Evolutionary conservation across 495 filamentous ascomycete genomes (phyloP), one percentile per base, ranked within the genome.

Genomic region (Venustampulla echinocandica): DNA sequence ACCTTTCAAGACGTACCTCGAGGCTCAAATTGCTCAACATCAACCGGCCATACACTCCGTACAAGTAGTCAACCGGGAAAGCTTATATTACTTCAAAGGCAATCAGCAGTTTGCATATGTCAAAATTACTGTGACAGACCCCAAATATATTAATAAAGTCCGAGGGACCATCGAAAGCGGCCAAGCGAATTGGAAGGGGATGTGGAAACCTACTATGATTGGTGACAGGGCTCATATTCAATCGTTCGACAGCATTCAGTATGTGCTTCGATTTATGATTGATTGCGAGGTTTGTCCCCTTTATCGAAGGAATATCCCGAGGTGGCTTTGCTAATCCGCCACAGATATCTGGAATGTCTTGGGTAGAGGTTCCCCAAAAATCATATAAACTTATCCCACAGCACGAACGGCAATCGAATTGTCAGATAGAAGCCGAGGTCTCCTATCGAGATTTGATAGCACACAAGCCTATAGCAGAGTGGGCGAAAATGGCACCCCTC

Each of bases 401-500:
- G 2, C 49, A 64, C 38, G 72, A 86, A 39, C 74, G 77, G 42
- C 79, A 90, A 21, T 96, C 90, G 13, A 95, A 84, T 54, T 97
- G 92, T 56, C 92, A 99, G 62, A 90, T 99, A 47, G 92, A 99
- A 61, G 92, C 93, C 19, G 67, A 75, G 28, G 73, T 92, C 15
- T 80, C 84, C 64, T 96, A 89, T 55, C 68, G 65, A 46, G 80
- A 96, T 57, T 66, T 99, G 28, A 83, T 95, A 48, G 80, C 92
- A 5, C 90, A 97, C 61, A 73, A 84, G 19, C 79, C 86, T n/a
- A 82, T 85, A 47, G 92, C 90, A 3, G 92, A 97, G 60, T 99
- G 92, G 87, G 87, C 86, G 9, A 99, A 95, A 66, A 97, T 99
- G 87, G 93, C 92, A 0, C 92, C 92, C 1, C 69, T 99, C 15